Percentiles rank a stretch among this genome's conserved stretches.
Conservation (phyloP, 225 moss, liverwort and hornwort species). For the Physcomitrellopsis africana region DNA sequence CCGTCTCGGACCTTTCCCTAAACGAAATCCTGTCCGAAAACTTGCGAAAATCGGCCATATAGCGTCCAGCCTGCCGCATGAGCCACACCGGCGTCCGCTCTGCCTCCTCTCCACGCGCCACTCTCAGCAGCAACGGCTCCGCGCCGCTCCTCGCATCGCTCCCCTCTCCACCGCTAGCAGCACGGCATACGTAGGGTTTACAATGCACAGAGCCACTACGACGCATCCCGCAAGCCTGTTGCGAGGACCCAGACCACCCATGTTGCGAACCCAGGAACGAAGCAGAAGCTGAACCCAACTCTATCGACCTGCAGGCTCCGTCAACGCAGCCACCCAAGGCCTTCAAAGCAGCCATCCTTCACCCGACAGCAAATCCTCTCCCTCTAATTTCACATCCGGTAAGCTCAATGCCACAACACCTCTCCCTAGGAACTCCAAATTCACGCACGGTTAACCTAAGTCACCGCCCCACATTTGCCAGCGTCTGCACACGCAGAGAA, state of each 20-base stretch:
- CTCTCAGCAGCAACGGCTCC: slow-evolving; percentile 80
- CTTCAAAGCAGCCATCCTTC: slow-evolving; percentile 39
- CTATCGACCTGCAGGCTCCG: slow-evolving; percentile 7
- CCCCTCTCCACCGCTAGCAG: slow-evolving; percentile 16
- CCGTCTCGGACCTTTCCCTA: slow-evolving; percentile 80
- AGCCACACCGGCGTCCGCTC: slow-evolving; percentile 98
- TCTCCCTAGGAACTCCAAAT: no score
- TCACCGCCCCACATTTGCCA: no score
- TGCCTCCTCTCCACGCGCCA: slow-evolving; percentile 90
- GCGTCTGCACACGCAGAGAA: no score
- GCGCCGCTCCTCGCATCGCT: background rate
- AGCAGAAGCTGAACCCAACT: slow-evolving; percentile 22
- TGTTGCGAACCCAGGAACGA: slow-evolving; percentile 25
- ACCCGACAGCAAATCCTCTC: background rate
- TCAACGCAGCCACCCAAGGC: slow-evolving; percentile 23
- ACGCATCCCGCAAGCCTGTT: background rate
- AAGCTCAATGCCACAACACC: no score
- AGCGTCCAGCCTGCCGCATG: slow-evolving; percentile 97
- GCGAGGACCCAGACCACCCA: slow-evolving; percentile 3
- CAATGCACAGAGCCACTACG: slow-evolving; percentile 13
- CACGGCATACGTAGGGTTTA: slow-evolving; percentile 25
- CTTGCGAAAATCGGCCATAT: slow-evolving; percentile 96
- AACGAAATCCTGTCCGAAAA: slow-evolving; percentile 81
- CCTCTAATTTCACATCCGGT: no score
- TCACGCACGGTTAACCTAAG: no score